phyloP scores from a whole-genome alignment of 192 early-diverging fungal species.

The Coemansia sp. region DNA sequence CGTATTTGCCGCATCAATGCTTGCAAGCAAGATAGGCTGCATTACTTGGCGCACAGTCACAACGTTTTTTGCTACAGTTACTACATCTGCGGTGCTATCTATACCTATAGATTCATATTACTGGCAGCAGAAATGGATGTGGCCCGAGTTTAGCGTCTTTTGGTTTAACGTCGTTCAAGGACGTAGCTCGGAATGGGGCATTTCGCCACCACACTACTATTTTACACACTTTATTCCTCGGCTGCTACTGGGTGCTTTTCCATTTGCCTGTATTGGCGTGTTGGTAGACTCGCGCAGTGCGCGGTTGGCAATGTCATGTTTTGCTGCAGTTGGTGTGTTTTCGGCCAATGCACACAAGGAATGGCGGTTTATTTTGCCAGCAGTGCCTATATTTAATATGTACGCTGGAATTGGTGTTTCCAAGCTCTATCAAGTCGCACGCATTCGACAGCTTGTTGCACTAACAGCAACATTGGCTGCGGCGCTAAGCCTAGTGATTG shows the following conservation, averaged over 20 bases:
- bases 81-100: slow-evolving; percentile 35
- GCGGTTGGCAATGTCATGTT: slow-evolving; percentile 57
- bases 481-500: slow-evolving; percentile 4
- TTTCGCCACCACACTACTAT: slow-evolving; percentile 71
- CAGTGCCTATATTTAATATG: slow-evolving; percentile 76
- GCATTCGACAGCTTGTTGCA: slow-evolving; percentile 26
- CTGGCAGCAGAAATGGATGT: slow-evolving; percentile 59
- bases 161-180: slow-evolving; percentile 63
- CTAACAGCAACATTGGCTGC: not conserved
- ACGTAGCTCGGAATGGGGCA: slow-evolving; percentile 48
- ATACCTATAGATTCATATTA: slow-evolving; percentile 63
- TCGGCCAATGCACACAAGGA: slow-evolving; percentile 90
- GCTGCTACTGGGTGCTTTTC: slow-evolving; percentile 69
- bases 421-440: slow-evolving; percentile 6
- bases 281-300: slow-evolving; percentile 51
- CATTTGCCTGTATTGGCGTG: slow-evolving; percentile 60
- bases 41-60: slow-evolving; percentile 21
- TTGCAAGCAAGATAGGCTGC: slow-evolving; percentile 20
- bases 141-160: slow-evolving; percentile 68
- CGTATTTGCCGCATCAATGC: slow-evolving; percentile 55
- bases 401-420: slow-evolving; percentile 61
- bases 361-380: slow-evolving; percentile 90
- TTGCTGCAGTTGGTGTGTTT: slow-evolving; percentile 63
- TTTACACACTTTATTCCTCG: slow-evolving; percentile 70
- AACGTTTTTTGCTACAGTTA: not conserved